These are phyloP conservation scores for Dacryopinax primogenitus DNA, from an alignment of 768 basidiomycete genomes.

Conservation along the genomic window DNA sequence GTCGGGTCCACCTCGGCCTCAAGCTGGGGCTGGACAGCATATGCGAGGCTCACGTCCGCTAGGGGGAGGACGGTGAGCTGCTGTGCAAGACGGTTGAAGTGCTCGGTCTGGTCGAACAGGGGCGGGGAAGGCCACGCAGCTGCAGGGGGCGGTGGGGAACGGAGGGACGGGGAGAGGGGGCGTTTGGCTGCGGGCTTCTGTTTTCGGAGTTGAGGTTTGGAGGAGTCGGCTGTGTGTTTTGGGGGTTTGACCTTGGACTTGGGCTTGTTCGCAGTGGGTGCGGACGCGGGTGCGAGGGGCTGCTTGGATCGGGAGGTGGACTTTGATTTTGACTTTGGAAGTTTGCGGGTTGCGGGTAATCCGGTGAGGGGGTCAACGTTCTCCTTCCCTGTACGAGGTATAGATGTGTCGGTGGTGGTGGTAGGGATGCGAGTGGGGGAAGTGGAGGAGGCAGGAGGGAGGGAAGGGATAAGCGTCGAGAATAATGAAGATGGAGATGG, in stretches of 20 bases:
- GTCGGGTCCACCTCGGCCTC: not conserved
- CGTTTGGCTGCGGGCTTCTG: not conserved
- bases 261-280: not conserved
- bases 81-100: slow-evolving; percentile 13
- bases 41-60: slow-evolving; percentile 18
- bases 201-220: not conserved
- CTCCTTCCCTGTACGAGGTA: not conserved
- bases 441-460: not conserved
- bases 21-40: slow-evolving; percentile 1
- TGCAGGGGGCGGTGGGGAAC: not conserved
- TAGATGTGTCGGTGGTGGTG: not conserved
- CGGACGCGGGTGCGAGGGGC: too few species aligned
- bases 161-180: not conserved
- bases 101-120: not conserved
- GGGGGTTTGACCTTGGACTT: not conserved
- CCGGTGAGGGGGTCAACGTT: slow-evolving; percentile 13
- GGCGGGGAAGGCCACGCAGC: too few species aligned
- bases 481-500: not conserved
- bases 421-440: not conserved
- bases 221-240: not conserved
- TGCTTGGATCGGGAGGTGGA: too few species aligned
- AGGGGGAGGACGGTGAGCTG: slow-evolving; percentile 17
- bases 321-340: too few species aligned
- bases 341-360: not conserved
- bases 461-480: not conserved